Percentiles rank a stretch among this genome's conserved stretches.
Evolutionary conservation across 1,139 yeast species (phyloP).

Genomic region (Magnusiomyces magnusii): DNA sequence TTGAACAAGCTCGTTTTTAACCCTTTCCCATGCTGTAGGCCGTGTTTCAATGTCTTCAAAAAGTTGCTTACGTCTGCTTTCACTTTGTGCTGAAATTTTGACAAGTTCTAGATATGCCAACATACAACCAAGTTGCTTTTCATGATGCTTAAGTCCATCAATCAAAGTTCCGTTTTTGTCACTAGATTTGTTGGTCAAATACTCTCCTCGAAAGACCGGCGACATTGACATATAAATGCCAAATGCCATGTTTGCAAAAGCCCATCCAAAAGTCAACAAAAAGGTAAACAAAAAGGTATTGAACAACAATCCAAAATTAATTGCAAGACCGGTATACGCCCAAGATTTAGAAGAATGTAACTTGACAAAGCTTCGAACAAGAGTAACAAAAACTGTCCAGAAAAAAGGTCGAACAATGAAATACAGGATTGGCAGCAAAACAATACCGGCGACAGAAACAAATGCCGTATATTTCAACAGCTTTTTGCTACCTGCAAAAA

Average conservation of each 20-base stretch:
- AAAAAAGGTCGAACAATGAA: conserved; percentile 39
- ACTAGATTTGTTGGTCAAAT: conserved; percentile 57
- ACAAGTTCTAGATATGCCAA: conserved; percentile 37
- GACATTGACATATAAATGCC: conserved; percentile 75
- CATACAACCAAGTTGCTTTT: conserved; percentile 45
- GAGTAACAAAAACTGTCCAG: conserved; percentile 37
- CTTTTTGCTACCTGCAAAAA: conserved; percentile 32
- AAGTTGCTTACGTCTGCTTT: conserved; percentile 31
- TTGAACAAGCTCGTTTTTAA: conserved; percentile 21
- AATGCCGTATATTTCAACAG: conserved; percentile 37
- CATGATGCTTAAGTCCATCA: conserved; percentile 52
- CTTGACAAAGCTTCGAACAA: conserved; percentile 28
- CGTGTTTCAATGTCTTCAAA: conserved; percentile 32
- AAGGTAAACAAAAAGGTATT: conserved; percentile 38
- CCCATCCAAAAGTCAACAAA: conserved; percentile 47
- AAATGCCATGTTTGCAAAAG: conserved; percentile 53
- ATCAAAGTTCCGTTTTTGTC: conserved; percentile 60
- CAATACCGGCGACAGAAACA: conserved; percentile 31
- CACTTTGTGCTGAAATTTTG: conserved; percentile 28
- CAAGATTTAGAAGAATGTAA: conserved; percentile 31
- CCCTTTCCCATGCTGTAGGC: conserved; percentile 17
- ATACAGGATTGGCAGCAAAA: conserved; percentile 44
- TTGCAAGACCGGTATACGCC: conserved; percentile 33
- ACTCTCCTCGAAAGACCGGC: conserved; percentile 66
- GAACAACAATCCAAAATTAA: conserved; percentile 37